Evolutionary conservation across 1,139 yeast species (phyloP).

Genomic region (Candida sp.): DNA sequence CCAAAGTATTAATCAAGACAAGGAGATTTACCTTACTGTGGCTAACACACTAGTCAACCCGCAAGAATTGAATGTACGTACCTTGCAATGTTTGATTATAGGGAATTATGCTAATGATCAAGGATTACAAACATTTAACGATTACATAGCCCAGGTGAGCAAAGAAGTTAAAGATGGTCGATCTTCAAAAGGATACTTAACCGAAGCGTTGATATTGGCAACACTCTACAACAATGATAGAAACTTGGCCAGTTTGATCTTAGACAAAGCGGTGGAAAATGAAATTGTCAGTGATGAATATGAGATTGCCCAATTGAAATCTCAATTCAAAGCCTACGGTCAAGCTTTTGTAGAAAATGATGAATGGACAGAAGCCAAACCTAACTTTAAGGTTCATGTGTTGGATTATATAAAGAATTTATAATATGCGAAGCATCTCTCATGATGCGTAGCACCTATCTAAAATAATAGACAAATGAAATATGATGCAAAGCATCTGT

Average conservation of each 20-base stretch:
- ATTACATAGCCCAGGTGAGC: conserved; percentile 40
- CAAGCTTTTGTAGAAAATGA: conserved; percentile 40
- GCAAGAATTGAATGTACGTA: conserved; percentile 32
- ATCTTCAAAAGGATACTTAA: conserved; percentile 45
- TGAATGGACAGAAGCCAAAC: conserved; percentile 28
- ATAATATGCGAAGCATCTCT: too few relatives aligned
- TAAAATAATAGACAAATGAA: too few relatives aligned
- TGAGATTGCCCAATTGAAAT: conserved; percentile 43
- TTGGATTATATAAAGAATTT: conserved; percentile 2
- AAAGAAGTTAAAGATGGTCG: conserved; percentile 25
- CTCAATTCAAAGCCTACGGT: conserved; percentile 53
- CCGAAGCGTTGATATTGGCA: conserved; percentile 52
- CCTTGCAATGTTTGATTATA: conserved; percentile 45
- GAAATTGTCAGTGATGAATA: conserved; percentile 36
- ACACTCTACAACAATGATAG: conserved; percentile 51
- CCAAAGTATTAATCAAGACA: conserved; percentile 36
- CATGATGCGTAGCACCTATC: too few relatives aligned
- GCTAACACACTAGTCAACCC: conserved; percentile 44
- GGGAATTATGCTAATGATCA: conserved; percentile 45
- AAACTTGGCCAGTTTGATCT: conserved; percentile 59
- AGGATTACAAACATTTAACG: conserved; percentile 51
- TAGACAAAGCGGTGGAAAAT: conserved; percentile 51
- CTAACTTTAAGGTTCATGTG: conserved; percentile 6
- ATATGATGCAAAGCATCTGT: too few relatives aligned
- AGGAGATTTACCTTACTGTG: conserved; percentile 28